Percentiles rank a stretch among this genome's conserved stretches.
Evolutionary conservation across 805 yeast genomes (phyloP).

Genomic region (Ogataea naganishii): DNA sequence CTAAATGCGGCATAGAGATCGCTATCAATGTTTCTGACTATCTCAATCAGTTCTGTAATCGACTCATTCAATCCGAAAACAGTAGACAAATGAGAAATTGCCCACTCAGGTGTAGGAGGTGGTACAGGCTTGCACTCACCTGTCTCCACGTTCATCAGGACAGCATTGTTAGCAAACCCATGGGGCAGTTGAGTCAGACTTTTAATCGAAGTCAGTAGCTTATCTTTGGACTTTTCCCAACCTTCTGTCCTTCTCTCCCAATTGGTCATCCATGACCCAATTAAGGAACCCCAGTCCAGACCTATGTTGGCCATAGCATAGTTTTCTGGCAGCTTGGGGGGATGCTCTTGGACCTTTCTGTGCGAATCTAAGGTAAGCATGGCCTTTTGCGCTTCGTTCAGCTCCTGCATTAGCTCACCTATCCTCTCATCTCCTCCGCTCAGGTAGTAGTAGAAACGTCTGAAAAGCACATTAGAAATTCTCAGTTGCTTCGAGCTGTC

Average conservation of each 20-base stretch:
- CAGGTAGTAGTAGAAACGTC: slow-evolving; percentile 3
- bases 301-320: slow-evolving; percentile 3
- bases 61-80: slow-evolving; percentile 6
- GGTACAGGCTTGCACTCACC: slow-evolving; percentile 6
- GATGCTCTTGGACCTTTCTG: slow-evolving; percentile 2
- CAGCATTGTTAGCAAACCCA: slow-evolving; percentile 5
- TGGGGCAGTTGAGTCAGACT: slow-evolving; percentile 2
- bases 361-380: slow-evolving; percentile 2
- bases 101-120: slow-evolving; percentile 8
- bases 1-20: slow-evolving; percentile 1
- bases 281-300: slow-evolving; percentile 2
- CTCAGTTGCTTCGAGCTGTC: slow-evolving; percentile 4
- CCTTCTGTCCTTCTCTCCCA: slow-evolving; percentile 2
- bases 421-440: slow-evolving; percentile 5
- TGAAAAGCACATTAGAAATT: slow-evolving; percentile 3
- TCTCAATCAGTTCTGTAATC: slow-evolving; percentile 5
- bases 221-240: slow-evolving; percentile 2
- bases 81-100: slow-evolving; percentile 6
- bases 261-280: slow-evolving; percentile 3
- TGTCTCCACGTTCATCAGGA: slow-evolving; percentile 5
- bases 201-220: slow-evolving; percentile 2
- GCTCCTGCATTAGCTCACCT: slow-evolving; percentile 3
- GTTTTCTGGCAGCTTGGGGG: slow-evolving; percentile 1
- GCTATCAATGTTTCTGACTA: slow-evolving; percentile 1
- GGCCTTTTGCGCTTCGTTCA: not conserved